Percentiles rank a stretch among this genome's conserved stretches.
Conservation (phyloP, 495 filamentous ascomycete species). For the Penicillium desertorum region DNA sequence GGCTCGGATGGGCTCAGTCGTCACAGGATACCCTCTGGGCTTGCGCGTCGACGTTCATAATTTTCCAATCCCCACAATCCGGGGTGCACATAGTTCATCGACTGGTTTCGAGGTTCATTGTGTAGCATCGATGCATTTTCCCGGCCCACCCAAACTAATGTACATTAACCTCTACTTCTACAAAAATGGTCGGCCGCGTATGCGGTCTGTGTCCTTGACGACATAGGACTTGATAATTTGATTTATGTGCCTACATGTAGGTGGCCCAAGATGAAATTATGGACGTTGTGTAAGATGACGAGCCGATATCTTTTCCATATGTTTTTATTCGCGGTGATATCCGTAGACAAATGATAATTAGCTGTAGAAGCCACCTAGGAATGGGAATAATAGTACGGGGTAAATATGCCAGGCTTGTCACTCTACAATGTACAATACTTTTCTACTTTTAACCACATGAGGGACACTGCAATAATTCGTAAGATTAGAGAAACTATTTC, state of each 20-base stretch:
- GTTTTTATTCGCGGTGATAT: neutral
- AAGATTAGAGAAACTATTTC: neutral
- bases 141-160: neutral
- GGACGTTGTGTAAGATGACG: too few species aligned
- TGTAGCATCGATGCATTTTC: neutral
- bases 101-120: conserved; percentile 4
- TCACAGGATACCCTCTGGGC: neutral
- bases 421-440: neutral
- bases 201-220: neutral
- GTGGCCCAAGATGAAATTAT: too few species aligned
- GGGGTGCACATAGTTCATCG: neutral
- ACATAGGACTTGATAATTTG: too few species aligned
- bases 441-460: neutral
- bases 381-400: too few species aligned
- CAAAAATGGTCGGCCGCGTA: neutral
- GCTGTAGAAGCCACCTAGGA: neutral
- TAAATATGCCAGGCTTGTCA: neutral
- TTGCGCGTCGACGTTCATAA: neutral
- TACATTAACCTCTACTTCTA: neutral
- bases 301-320: neutral
- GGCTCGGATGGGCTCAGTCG: neutral
- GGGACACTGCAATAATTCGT: neutral
- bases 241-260: too few species aligned
- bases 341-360: neutral
- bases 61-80: neutral